These are phyloP conservation scores for Cladosporium sp. DNA, from an alignment of 2,329 filamentous ascomycete genomes.

Conservation along the genomic window DNA sequence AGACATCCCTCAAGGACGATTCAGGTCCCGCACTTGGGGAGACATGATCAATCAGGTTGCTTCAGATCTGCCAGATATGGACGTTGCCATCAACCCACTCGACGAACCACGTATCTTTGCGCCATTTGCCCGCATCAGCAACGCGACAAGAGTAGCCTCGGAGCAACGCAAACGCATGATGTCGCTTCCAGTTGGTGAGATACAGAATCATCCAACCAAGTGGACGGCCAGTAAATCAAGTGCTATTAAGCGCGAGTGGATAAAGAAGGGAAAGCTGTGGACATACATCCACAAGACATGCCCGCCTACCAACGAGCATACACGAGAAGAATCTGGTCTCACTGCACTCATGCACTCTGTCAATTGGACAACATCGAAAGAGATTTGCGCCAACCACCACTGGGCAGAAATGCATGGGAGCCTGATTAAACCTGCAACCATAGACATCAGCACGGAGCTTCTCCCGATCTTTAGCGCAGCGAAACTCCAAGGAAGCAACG, in stretches of 20 bases:
- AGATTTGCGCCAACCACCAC: constrained; percentile 45
- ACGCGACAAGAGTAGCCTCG: constrained; percentile 19
- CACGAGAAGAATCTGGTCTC: background rate
- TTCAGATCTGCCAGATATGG: constrained; percentile 56
- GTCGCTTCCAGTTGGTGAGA: background rate
- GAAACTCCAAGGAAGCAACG: constrained; percentile 49
- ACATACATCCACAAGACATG: constrained; percentile 6
- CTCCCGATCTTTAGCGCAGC: constrained; percentile 49
- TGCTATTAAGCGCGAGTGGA: background rate
- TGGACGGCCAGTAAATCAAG: background rate
- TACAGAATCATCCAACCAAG: background rate
- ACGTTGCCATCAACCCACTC: constrained; percentile 57
- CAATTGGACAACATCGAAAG: constrained; percentile 27
- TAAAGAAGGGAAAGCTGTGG: constrained; percentile 2
- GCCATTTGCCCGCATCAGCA: constrained; percentile 56
- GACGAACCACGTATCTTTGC: constrained; percentile 58
- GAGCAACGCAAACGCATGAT: background rate
- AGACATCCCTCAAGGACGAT: constrained; percentile 22
- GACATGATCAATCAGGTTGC: constrained; percentile 38
- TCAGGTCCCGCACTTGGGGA: constrained; percentile 31
- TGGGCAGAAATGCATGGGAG: constrained; percentile 44
- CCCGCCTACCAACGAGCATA: background rate
- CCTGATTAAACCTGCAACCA: constrained; percentile 45
- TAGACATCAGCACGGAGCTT: constrained; percentile 40
- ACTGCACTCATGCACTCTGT: background rate